Base-by-base conservation (phyloP, 192 early-diverging fungal genomes). In the Paraglomus occultum region DNA sequence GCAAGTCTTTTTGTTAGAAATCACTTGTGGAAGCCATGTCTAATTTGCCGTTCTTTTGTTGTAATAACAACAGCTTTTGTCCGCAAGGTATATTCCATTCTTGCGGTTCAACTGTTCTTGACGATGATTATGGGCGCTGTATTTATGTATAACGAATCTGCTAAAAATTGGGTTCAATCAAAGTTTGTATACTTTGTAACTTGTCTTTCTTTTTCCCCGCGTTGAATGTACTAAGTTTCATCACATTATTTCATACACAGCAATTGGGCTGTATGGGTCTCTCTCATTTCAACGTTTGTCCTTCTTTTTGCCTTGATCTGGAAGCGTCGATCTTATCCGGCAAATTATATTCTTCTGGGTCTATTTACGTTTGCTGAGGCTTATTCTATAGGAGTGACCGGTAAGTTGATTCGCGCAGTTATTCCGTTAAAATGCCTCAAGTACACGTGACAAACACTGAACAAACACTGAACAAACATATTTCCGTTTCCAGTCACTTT, bases 61-160 rank as follows among this genome's bases (percentile, higher is more conserved):
- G 17, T 9, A 46, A 20, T 46, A 9, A 18, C 17, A 40, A 46
- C 65, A 77, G 86, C 83, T 47, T 89, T 89, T 77, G 73, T 89
- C 39, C 84, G 88, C 76, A 89, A 89, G 78, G 88, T 89, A 0
- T 89, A 89, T 71, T 84, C 85, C 20, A 89, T 92, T 44, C 79
- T 92, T 5, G 79, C 83, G 8, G 77, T 77, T 9, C 90, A 92
- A 76, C 64, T 92, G 14, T 73, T 85, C 6, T 74, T 77, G 11
- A 87, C 88, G 6, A 80, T 84, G 31, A 70, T 79, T 14, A 75
- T 87, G 49, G 83, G 82, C 11, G 79, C 74, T 8, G 63, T 87
- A 40, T 80, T 89, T 64, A 85, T 90, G 73, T 82, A 84, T 62
- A 80, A 83, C 48, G 68, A 67, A 48, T 70, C 73, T 31, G 76